A percentile compares a stretch with the other conserved stretches of the same genome.
These are phyloP conservation scores for Globisporangium megalacanthum DNA, from an alignment of 352 stramenopile genomes.

Conservation along the genomic window DNA sequence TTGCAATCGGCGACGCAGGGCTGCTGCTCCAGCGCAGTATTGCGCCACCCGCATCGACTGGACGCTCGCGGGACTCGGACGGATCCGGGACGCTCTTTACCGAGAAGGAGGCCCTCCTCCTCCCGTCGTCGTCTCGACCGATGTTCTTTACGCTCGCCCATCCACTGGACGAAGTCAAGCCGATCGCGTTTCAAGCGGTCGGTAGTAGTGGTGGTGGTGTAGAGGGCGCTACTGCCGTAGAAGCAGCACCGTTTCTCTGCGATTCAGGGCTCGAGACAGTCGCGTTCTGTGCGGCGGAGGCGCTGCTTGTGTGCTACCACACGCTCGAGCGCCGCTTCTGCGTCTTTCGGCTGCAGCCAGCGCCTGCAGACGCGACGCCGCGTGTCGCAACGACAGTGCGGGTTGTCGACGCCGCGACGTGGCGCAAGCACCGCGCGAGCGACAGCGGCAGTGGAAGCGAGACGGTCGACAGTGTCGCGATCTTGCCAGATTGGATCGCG, in stretches of 20 bases:
- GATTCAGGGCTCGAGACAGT: conserved; percentile 55
- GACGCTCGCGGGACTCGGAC: neutral
- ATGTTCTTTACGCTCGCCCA: conserved; percentile 71
- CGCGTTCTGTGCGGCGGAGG: conserved; percentile 21
- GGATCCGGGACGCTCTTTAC: conserved; percentile 10
- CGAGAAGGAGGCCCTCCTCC: conserved; percentile 13
- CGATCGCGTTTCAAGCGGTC: conserved; percentile 25
- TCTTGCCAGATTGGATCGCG: conserved; percentile 39
- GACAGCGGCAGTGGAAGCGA: conserved; percentile 20
- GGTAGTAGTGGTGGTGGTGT: neutral
- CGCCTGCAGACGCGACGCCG: neutral
- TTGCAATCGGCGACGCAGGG: conserved; percentile 33
- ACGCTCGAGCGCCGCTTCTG: conserved; percentile 37
- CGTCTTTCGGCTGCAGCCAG: conserved; percentile 35
- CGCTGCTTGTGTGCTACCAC: conserved; percentile 50
- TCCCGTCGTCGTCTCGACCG: conserved; percentile 25
- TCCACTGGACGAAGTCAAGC: conserved; percentile 75
- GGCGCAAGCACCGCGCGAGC: conserved; percentile 25
- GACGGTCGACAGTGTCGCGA: conserved; percentile 18
- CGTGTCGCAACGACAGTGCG: conserved; percentile 13
- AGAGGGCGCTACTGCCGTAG: neutral
- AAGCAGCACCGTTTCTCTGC: conserved; percentile 23
- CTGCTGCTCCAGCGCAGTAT: conserved; percentile 63
- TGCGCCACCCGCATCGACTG: conserved; percentile 14
- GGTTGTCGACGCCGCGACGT: conserved; percentile 36